A percentile compares a stretch with the other conserved stretches of the same genome.
Evolutionary conservation across 169 alveolate species (phyloP).

Genomic region (Plasmodium yoelii): DNA sequence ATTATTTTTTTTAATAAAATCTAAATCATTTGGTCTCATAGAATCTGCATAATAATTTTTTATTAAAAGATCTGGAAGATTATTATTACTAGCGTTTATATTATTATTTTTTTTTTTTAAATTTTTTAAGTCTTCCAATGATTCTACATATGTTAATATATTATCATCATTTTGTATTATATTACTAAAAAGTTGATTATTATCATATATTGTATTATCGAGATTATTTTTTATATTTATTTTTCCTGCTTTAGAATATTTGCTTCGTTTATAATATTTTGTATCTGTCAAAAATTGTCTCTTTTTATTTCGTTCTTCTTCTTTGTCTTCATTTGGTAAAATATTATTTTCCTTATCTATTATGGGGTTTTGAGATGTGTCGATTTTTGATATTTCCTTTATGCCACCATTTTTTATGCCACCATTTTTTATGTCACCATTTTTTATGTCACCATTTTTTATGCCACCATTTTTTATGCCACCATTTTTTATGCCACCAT

Average conservation of each 20-base stretch:
- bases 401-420: too few species aligned
- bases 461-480: too few species aligned
- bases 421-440: too few species aligned
- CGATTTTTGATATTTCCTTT: too few species aligned
- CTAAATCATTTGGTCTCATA: constrained; percentile 33
- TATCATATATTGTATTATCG: neutral
- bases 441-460: too few species aligned
- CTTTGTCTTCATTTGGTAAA: neutral
- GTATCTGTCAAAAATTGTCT: constrained; percentile 64
- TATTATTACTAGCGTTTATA: neutral
- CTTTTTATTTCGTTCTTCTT: neutral
- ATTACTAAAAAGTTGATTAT: neutral
- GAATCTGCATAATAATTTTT: constrained; percentile 35
- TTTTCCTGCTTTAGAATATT: constrained; percentile 73
- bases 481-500: too few species aligned
- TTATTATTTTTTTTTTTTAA: constrained; percentile 6
- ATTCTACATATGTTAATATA: constrained; percentile 9
- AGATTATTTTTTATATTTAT: neutral
- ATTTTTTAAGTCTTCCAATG: constrained; percentile 25
- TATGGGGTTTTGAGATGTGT: too few species aligned
- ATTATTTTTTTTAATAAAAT: neutral
- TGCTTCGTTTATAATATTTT: constrained; percentile 65
- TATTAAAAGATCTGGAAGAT: constrained; percentile 20
- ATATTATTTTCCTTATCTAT: too few species aligned
- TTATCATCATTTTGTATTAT: neutral